Evolutionary conservation across 2,329 filamentous ascomycete genomes (phyloP).

Genomic region (Ophiostoma ulmi): DNA sequence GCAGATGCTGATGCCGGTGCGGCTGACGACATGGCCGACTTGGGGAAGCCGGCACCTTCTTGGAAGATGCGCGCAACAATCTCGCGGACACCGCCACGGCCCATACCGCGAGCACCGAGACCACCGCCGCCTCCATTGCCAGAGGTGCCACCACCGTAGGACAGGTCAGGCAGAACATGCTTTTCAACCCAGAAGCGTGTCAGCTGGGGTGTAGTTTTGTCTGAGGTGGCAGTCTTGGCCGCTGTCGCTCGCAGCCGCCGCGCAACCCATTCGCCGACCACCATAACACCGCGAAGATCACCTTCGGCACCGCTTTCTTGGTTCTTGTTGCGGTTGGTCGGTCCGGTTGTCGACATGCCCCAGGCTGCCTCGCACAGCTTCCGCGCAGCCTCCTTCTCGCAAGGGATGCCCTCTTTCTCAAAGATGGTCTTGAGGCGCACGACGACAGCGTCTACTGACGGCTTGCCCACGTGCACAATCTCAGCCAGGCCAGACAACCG

Average conservation of each 20-base stretch:
- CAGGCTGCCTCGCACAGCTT: constrained; percentile 78
- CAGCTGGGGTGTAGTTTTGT: constrained; percentile 42
- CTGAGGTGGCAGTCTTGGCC: constrained; percentile 33
- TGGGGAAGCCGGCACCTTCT: constrained; percentile 69
- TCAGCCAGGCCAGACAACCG: constrained; percentile 83
- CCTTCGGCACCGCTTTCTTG: constrained; percentile 64
- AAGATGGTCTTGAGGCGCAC: constrained; percentile 77
- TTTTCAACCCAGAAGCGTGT: constrained; percentile 73
- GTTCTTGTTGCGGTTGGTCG: constrained; percentile 53
- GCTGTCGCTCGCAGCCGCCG: constrained; percentile 56
- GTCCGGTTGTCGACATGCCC: constrained; percentile 69
- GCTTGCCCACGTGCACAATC: constrained; percentile 85
- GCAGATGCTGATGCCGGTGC: constrained; percentile 31
- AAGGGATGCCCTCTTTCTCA: constrained; percentile 79
- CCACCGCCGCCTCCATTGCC: constrained; percentile 44
- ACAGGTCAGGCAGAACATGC: constrained; percentile 62
- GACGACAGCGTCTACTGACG: constrained; percentile 79
- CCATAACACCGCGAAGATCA: constrained; percentile 77
- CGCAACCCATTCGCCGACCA: constrained; percentile 82
- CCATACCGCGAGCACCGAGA: constrained; percentile 64
- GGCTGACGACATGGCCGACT: constrained; percentile 25
- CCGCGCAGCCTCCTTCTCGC: constrained; percentile 82
- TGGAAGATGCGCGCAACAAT: constrained; percentile 74
- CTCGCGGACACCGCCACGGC: constrained; percentile 66
- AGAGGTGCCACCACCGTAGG: constrained; percentile 52